Conservation (phyloP, 2,329 filamentous ascomycete species). For the Ceratocystis cubensis region DNA sequence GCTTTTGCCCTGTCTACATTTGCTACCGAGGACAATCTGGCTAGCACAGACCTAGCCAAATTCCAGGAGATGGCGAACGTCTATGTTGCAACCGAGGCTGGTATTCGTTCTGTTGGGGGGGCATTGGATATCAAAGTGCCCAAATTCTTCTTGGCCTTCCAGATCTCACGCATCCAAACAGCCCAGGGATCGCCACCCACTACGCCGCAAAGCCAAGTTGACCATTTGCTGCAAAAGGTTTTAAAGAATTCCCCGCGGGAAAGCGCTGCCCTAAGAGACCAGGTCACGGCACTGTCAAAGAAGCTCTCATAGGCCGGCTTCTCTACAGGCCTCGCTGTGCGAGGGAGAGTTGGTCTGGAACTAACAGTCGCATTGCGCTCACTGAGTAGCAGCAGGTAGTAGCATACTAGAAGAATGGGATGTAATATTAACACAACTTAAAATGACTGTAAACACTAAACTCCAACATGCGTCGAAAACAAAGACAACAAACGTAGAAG, state of each 20-base stretch:
- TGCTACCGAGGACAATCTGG: slow-evolving; percentile 38
- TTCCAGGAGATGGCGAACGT: slow-evolving; percentile 44
- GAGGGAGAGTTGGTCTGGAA: neutral
- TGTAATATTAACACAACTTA: slow-evolving; percentile 3
- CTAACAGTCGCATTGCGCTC: neutral
- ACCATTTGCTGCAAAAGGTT: slow-evolving; percentile 47
- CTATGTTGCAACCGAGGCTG: slow-evolving; percentile 48
- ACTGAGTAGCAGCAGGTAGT: neutral
- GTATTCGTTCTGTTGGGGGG: slow-evolving; percentile 41
- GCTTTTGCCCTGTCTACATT: slow-evolving; percentile 43
- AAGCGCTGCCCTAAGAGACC: slow-evolving; percentile 36
- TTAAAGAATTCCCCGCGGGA: slow-evolving; percentile 42
- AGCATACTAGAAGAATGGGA: neutral
- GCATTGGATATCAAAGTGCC: slow-evolving; percentile 46
- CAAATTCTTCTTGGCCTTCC: slow-evolving; percentile 50
- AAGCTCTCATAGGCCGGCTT: slow-evolving; percentile 11
- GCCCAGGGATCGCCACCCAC: slow-evolving; percentile 44
- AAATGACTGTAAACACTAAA: slow-evolving; percentile 1
- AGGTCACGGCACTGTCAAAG: slow-evolving; percentile 36
- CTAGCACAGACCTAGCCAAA: slow-evolving; percentile 35
- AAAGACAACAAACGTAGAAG: neutral
- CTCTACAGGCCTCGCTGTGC: neutral
- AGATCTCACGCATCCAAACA: slow-evolving; percentile 46
- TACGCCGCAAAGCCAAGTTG: slow-evolving; percentile 40
- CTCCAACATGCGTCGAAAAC: slow-evolving; percentile 1